Evolutionary conservation across 352 stramenopile species (phyloP).

Genomic region (Pythium apleroticum): DNA sequence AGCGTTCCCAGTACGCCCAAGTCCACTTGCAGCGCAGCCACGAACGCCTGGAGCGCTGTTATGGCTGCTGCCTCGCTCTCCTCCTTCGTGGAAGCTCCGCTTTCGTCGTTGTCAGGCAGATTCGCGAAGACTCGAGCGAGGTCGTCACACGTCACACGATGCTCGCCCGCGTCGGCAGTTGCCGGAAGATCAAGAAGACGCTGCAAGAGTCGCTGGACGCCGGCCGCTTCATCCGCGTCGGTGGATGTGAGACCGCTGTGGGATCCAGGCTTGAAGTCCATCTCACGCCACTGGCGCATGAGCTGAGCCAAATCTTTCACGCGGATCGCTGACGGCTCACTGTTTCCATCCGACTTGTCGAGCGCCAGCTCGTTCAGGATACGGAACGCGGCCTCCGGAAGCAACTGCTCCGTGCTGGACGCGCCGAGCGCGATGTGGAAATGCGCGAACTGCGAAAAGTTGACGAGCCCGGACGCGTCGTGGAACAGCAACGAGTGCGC

Average conservation of each 20-base stretch:
- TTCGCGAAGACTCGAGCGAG: constrained; percentile 55
- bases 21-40: constrained; percentile 44
- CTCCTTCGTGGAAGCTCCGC: constrained; percentile 23
- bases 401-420: constrained; percentile 67
- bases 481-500: constrained; percentile 72
- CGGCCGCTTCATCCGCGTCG: neutral
- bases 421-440: constrained; percentile 82
- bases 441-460: constrained; percentile 89
- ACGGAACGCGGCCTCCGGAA: constrained; percentile 76
- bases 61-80: constrained; percentile 13
- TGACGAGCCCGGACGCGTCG: constrained; percentile 69
- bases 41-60: constrained; percentile 49
- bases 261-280: constrained; percentile 5
- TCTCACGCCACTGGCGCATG: constrained; percentile 41
- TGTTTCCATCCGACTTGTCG: neutral
- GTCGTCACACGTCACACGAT: constrained; percentile 70
- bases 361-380: constrained; percentile 56
- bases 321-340: constrained; percentile 43
- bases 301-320: constrained; percentile 46
- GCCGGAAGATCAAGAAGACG: constrained; percentile 50
- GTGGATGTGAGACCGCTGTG: neutral
- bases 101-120: constrained; percentile 24
- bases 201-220: constrained; percentile 15
- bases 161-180: constrained; percentile 32
- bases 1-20: constrained; percentile 56